These are phyloP conservation scores for Wickerhamomyces queroliae DNA, from an alignment of 805 yeast species.

Conservation along the genomic window DNA sequence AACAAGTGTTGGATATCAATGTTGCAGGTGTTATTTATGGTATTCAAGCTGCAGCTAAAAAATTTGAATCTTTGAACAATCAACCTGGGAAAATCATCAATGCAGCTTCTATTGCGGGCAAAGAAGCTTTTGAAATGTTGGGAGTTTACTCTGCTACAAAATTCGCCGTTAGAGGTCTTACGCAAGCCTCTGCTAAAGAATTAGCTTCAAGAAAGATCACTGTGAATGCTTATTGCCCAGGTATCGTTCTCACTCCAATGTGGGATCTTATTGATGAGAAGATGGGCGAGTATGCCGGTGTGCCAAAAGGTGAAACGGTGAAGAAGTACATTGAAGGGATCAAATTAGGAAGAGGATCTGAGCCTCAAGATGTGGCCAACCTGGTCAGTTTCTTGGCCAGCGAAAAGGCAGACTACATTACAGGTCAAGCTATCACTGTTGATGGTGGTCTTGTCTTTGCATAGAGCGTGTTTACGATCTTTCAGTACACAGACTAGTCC, in stretches of 20 bases:
- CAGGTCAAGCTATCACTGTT: constrained; percentile 22
- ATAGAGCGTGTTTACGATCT: no score
- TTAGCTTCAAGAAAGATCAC: constrained; percentile 23
- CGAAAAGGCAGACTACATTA: constrained; percentile 23
- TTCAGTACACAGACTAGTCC: no score
- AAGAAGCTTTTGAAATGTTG: constrained; percentile 25
- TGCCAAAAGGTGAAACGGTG: constrained; percentile 12
- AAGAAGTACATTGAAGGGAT: constrained; percentile 13
- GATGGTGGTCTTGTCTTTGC: no score
- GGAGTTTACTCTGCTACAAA: constrained; percentile 28
- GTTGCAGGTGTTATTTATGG: constrained; percentile 28
- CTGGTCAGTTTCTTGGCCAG: constrained; percentile 23
- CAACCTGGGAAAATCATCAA: constrained; percentile 33
- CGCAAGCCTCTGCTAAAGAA: constrained; percentile 25
- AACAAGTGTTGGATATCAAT: constrained; percentile 21
- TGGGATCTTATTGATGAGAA: constrained; percentile 13
- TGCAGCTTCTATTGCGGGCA: constrained; percentile 31
- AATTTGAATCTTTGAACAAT: constrained; percentile 19
- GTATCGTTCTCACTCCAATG: constrained; percentile 25
- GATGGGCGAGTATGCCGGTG: constrained; percentile 10
- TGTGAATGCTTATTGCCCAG: constrained; percentile 28
- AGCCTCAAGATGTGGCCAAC: constrained; percentile 25
- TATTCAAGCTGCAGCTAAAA: constrained; percentile 26
- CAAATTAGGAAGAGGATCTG: constrained; percentile 23
- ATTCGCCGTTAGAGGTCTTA: constrained; percentile 24